These are phyloP conservation scores for Talaromyces adpressus DNA, from an alignment of 495 filamentous ascomycete species.

Conservation along the genomic window DNA sequence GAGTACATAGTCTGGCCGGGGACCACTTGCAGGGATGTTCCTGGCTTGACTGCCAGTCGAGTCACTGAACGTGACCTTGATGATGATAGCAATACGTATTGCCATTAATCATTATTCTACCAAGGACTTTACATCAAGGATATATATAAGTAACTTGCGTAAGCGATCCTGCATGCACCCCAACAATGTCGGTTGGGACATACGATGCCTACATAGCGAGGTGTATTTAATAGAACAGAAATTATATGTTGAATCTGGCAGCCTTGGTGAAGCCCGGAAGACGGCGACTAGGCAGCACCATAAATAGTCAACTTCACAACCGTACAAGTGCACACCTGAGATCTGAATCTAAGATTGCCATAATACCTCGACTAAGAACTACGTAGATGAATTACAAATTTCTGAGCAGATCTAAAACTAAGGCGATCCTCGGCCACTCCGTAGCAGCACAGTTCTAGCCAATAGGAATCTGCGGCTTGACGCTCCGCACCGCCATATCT, in stretches of 20 bases:
- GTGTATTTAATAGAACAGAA: neutral
- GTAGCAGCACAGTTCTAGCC: neutral
- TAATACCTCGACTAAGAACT: neutral
- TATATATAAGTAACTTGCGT: neutral
- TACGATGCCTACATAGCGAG: neutral
- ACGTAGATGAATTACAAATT: neutral
- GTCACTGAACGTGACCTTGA: neutral
- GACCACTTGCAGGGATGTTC: neutral
- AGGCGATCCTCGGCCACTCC: conserved; percentile 10
- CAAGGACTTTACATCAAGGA: neutral
- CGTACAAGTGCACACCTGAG: too few species aligned
- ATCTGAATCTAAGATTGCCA: neutral
- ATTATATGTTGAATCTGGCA: neutral
- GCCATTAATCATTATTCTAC: neutral
- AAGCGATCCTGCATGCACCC: neutral
- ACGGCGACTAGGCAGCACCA: too few species aligned
- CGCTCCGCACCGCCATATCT: conserved; percentile 7
- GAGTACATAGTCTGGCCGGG: too few species aligned
- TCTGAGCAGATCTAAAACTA: neutral
- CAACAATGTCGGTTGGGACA: neutral
- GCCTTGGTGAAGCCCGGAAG: neutral
- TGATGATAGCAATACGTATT: neutral
- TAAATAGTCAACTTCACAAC: too few species aligned
- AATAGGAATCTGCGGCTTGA: conserved; percentile 11
- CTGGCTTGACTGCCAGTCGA: neutral